Evolutionary conservation across 306 rosid genomes (phyloP), one percentile per base, ranked within the genome.

Genomic region (Gillenia trifoliata): DNA sequence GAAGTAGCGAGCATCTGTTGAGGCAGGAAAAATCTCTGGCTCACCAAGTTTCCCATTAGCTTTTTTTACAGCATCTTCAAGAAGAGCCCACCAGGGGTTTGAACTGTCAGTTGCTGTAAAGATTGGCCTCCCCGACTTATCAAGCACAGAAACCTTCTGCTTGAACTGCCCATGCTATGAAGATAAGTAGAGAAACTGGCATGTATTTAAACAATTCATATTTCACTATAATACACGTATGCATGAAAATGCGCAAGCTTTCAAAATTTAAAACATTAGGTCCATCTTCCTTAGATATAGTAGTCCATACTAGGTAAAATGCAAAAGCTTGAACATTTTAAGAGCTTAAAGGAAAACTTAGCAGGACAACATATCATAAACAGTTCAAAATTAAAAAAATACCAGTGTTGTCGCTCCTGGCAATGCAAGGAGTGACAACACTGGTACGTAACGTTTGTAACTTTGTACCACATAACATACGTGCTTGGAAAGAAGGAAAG

Each of bases 1-100:
- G 80, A 92, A 94, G 81, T 92, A 86, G 59, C 92, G 92, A 31
- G 97, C 84, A 83, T 94, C 99, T 41, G 99, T 92, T 55, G 96
- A 74, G 4, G 92, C 97, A 8, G 90, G 96, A 84, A 91, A 90
- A 63, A 94, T 82, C 81, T 94, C 96, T 9, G 97, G 99, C 76
- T 89, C 82, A 71, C 91, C 92, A 66, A 94, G 88, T 77, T 92
- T 94, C 59, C 96, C 92, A 66, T 90, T 84, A n/a, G 93, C 95
- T 64, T 87, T 86, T 68, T 38, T 73, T 8, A 94, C 82, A 25
- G 93, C 99, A 66, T 84, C 89, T 80, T 92, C 93, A 55, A 94
- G 82, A 56, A 94, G 78, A 70, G 22, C 67, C 99, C 99, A 92
- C 99, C 97, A 92, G 15, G 95, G 96, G 79, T 94, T 91, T 28